Base-by-base conservation (phyloP, 2,329 filamentous ascomycete species). In the Ustulina deusta region DNA sequence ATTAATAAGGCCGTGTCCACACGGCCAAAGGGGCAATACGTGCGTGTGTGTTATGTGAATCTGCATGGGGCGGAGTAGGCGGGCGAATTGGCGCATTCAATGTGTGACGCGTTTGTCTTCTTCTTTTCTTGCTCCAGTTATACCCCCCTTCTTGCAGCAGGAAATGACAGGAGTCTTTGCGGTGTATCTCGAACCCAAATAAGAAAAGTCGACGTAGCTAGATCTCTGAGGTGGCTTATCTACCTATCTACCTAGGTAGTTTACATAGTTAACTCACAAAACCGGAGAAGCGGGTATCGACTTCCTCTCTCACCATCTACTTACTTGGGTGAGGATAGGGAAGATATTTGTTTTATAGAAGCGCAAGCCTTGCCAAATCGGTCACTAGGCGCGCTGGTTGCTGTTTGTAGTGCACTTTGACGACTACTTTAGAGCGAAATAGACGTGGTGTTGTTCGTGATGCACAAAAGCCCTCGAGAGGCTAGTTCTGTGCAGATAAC, bases 51-150 rank as follows among this genome's bases (percentile, higher is more conserved):
- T 48, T 22, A 54, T 54, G 54, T 54, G 59, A 27, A 63, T 66
- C 56, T 71, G 72, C 73, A 75, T 74, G 49, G 65, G 56, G 66
- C 52, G 73, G 73, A 70, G 73, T 71, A 54, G 42, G 54, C 20
- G 62, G 68, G 64, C 46, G 29, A 55, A 25, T 64, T 63, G 69
- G 49, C 42, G 63, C 38, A 59, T 61, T 34, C 15, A 49, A 25
- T 29, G 29, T 55, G 58, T 32, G 25, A 29, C 29, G 55, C 15
- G 2, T 7, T 56, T 58, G 25, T 48, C 15, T 58, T 27, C 11
- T 22, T 46, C 3, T 22, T 51, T 52, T 44, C 61, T 65, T 69
- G 64, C 62, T 69, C 71, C 63, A 58, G 52, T 63, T 67, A 57
- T 75, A 76, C 75, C 73, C 72, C 71, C 61, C n/a, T 54, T 61